Evolutionary conservation across 768 basidiomycete genomes (phyloP).

Genomic region (Botryobasidium botryosum): DNA sequence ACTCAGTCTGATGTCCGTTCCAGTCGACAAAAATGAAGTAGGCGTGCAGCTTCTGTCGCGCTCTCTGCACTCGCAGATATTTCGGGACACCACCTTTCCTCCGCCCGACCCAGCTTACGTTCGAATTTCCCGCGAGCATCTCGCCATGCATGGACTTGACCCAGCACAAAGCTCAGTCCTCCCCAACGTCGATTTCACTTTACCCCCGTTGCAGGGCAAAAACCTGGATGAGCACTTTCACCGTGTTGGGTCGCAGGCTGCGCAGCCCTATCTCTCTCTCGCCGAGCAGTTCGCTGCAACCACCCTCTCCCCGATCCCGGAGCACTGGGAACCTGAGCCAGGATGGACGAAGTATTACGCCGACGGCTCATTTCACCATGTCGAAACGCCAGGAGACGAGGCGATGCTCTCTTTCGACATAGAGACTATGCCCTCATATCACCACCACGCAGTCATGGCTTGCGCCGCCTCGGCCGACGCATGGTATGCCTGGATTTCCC

Average conservation of each 20-base stretch:
- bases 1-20: no score
- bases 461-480: conserved; percentile 64
- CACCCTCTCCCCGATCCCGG: conserved; percentile 44
- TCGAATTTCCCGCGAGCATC: conserved; percentile 65
- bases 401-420: conserved; percentile 80
- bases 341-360: conserved; percentile 85
- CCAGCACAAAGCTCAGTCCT: conserved; percentile 63
- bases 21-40: conserved; percentile 63
- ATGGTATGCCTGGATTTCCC: conserved; percentile 96
- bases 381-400: conserved; percentile 49
- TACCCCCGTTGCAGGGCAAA: conserved; percentile 68
- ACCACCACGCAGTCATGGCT: conserved; percentile 75
- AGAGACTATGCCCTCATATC: conserved; percentile 74
- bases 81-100: conserved; percentile 49
- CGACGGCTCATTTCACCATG: conserved; percentile 63
- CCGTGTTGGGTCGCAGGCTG: conserved; percentile 45
- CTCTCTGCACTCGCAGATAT: conserved; percentile 66
- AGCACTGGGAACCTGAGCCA: conserved; percentile 34
- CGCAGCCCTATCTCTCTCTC: conserved; percentile 64
- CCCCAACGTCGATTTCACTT: conserved; percentile 60
- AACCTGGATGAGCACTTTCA: conserved; percentile 84
- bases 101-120: conserved; percentile 41
- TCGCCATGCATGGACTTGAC: conserved; percentile 65
- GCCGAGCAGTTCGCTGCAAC: conserved; percentile 38
- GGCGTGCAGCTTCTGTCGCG: conserved; percentile 89